Evolutionary conservation across 495 filamentous ascomycete species (phyloP), one percentile per base, ranked within the genome.

Genomic region (Penicillium samsonianum): DNA sequence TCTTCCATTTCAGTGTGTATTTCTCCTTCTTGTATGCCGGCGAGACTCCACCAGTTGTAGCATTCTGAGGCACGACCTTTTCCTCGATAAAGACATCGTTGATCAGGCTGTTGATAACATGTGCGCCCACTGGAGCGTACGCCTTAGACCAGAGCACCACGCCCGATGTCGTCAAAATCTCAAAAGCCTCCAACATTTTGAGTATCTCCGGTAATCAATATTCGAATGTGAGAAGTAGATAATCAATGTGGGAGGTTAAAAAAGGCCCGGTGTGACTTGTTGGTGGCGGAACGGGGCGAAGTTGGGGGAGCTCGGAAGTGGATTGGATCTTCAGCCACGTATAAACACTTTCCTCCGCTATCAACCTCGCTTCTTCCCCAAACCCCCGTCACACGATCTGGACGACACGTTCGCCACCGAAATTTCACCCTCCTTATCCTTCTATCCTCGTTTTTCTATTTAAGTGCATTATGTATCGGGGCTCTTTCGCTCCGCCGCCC

Each of bases 1-100:
- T 86, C 28, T 90, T 90, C 92, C 93, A 98, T 70, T 95, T 94
- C 65, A 98, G 73, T 0, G 92, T 98, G 71, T 98, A 95, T 62
- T 93, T 90, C 65, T 98, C 94, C 65, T 90, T 87, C 74, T 87
- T 93, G 76, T 91, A 97, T 0, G 85, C 75, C 1, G 90, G 85
- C 7, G 72, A 73, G 8, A 55, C 56, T 0, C 65, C 65, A 9
- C 26, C 57, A 33, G 43, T 48, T 49, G 54, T 58, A 12, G 54
- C 25, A 22, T 57, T 81, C 47, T 83, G 82, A 37, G 87, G 80
- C 52, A 80, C 80, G 35, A 88, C 87, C 67, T 85, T 86, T 72
- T 97, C 94, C 74, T 98, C 95, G 68, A 98, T 96, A 76, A 98
- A 93, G 68, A 97, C 88, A 71, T 98, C 92, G 70, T 85, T 85